Percentiles rank a stretch among this genome's conserved stretches.
These are phyloP conservation scores for Penicillium diatomitis DNA, from an alignment of 495 filamentous ascomycete genomes.

Conservation along the genomic window DNA sequence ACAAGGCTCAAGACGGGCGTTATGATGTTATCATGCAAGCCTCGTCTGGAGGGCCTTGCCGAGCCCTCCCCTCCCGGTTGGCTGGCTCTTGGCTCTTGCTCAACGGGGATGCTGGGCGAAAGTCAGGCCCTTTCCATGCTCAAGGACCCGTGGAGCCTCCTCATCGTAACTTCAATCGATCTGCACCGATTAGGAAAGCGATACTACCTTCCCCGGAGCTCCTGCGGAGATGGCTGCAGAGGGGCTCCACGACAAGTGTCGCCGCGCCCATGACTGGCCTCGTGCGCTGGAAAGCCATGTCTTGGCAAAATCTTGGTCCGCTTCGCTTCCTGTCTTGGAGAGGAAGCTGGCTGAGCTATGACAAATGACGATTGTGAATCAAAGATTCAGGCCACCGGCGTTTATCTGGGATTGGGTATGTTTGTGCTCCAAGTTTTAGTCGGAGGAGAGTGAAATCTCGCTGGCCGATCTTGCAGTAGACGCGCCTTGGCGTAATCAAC, in stretches of 20 bases:
- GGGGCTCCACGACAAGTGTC: slow-evolving; percentile 4
- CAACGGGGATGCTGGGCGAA: not conserved
- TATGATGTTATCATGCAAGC: not conserved
- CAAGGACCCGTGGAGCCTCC: slow-evolving; percentile 3
- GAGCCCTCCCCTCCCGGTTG: slow-evolving; percentile 7
- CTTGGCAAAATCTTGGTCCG: not conserved
- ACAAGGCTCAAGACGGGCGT: not conserved
- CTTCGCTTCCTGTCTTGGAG: not conserved
- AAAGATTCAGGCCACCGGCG: not conserved
- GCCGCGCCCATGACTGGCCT: slow-evolving; percentile 1
- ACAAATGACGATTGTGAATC: not conserved
- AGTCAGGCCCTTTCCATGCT: not conserved
- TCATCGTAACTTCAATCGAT: not conserved
- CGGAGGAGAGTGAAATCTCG: not conserved
- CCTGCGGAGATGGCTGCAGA: slow-evolving; percentile 14
- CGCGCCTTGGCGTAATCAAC: not conserved
- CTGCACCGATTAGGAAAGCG: slow-evolving; percentile 2
- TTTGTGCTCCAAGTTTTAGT: too few relatives aligned
- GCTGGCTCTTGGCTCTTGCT: not conserved
- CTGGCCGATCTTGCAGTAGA: not conserved
- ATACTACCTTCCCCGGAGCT: slow-evolving; percentile 17
- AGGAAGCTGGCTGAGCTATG: not conserved
- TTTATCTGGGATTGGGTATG: slow-evolving; percentile 1
- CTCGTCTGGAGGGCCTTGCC: slow-evolving; percentile 1
- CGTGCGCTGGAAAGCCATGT: not conserved